phyloP scores from a whole-genome alignment of 1,284 basidiomycete genomes.

The Sporisorium scitamineum region DNA sequence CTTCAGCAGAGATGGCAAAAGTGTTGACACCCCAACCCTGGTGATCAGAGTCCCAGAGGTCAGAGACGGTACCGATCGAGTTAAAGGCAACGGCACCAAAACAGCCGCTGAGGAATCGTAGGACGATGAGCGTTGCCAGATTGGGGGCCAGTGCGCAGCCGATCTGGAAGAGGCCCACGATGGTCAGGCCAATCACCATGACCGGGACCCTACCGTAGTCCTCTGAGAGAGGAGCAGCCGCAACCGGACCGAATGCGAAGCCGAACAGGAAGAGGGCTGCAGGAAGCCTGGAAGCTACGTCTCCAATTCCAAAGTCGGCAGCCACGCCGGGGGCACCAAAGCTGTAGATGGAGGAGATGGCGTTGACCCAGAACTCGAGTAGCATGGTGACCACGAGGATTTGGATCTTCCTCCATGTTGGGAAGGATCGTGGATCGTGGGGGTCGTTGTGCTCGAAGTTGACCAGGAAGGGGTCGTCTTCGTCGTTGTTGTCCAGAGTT shows the following conservation, averaged over 20 bases:
- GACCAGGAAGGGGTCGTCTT: conserved; percentile 32
- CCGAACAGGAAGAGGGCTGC: conserved; percentile 58
- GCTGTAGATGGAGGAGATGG: conserved; percentile 50
- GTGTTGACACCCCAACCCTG: conserved; percentile 61
- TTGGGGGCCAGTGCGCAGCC: conserved; percentile 53
- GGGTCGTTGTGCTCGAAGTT: conserved; percentile 42
- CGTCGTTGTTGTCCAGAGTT: conserved; percentile 1
- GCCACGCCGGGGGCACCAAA: conserved; percentile 37
- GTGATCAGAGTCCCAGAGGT: conserved; percentile 55
- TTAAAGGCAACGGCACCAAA: conserved; percentile 59
- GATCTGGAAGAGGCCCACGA: conserved; percentile 44
- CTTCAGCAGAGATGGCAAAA: conserved; percentile 55
- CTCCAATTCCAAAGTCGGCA: conserved; percentile 38
- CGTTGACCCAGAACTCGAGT: conserved; percentile 46
- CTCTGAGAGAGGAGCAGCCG: conserved; percentile 54
- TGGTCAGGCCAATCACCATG: conserved; percentile 29
- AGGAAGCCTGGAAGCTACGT: conserved; percentile 28
- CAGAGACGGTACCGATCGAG: conserved; percentile 55
- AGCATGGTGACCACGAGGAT: conserved; percentile 41
- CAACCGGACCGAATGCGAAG: conserved; percentile 46
- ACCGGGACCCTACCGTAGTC: conserved; percentile 55
- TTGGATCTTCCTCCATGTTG: conserved; percentile 36
- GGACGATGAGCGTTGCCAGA: conserved; percentile 44
- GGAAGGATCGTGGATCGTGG: conserved; percentile 36
- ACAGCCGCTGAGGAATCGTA: conserved; percentile 58